A percentile compares a stretch with the other conserved stretches of the same genome.
Evolutionary conservation across 2,329 filamentous ascomycete genomes (phyloP).

Genomic region (Podosphaera xanthii): DNA sequence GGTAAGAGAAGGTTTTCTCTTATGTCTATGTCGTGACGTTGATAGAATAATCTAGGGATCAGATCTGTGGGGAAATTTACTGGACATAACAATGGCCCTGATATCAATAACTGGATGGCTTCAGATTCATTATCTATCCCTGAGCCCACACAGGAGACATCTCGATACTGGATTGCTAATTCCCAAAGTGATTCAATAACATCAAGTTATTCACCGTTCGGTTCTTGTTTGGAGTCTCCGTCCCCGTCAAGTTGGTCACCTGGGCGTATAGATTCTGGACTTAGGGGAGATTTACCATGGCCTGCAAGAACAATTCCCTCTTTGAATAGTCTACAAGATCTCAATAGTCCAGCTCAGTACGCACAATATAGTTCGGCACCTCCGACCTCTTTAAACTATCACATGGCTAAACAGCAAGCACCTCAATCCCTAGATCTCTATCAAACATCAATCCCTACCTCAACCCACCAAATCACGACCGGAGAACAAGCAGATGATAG

Average conservation of each 20-base stretch:
- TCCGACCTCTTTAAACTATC: constrained; percentile 6
- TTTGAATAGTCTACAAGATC: constrained; percentile 13
- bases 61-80: constrained; percentile 12
- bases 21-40: neutral
- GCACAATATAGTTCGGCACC: constrained; percentile 9
- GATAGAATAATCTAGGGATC: constrained; percentile 7
- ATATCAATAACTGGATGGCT: constrained; percentile 14
- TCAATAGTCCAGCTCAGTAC: constrained; percentile 13
- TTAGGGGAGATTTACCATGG: constrained; percentile 15
- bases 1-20: constrained; percentile 5
- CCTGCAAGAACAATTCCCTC: constrained; percentile 16
- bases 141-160: constrained; percentile 20
- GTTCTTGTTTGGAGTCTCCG: constrained; percentile 17
- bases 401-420: constrained; percentile 11
- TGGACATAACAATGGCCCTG: constrained; percentile 9
- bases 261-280: constrained; percentile 9
- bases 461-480: constrained; percentile 6
- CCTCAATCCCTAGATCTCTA: constrained; percentile 12
- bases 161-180: constrained; percentile 26
- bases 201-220: constrained; percentile 27
- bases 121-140: constrained; percentile 14
- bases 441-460: constrained; percentile 11
- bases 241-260: constrained; percentile 14
- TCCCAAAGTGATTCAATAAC: constrained; percentile 27
- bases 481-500: constrained; percentile 8